Base-by-base conservation (phyloP, 2,329 filamentous ascomycete species). In the Paracamarosporium sp. region DNA sequence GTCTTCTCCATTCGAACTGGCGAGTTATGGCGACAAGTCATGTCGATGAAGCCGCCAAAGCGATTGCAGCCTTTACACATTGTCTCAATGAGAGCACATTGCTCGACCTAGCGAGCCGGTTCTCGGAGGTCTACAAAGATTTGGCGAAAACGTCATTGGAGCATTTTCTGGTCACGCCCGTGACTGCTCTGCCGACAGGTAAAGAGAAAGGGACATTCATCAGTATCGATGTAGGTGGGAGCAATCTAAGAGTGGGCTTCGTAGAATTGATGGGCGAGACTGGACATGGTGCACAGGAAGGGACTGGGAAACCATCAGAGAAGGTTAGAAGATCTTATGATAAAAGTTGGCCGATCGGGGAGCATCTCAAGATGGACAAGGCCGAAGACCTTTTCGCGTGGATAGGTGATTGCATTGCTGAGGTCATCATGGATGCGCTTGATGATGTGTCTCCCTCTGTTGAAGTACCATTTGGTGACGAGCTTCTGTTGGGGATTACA, bases 371-470 rank as follows among this genome's bases (percentile, higher is more conserved):
- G 70, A 86, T 85, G 73, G 87, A 92, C 64, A 88, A 93, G 61
- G 86, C 89, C 1, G 87, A 92, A 55, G 87, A 88, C 56, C 79
- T 94, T 2, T 95, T 95, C 73, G 78, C 83, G n/a, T 95, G 91
- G 91, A 91, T 95, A 63, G 91, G 91, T 25, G 81, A 85, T 65
- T 90, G 89, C 68, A 91, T 95, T 65, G 89, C 89, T 13, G 82
- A 89, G 59, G 90, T 93, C 3, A 87, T 94, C 15, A 79, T 78
- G 30, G 83, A 88, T 59, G 87, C 84, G 7, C 81, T 82, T 59
- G 67, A 79, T 4, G 67, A 73, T 33, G 41, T 69, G 77, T 54
- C 57, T 20, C 53, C 50, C 15, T 58, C 58, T 40, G 35, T 56
- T 1, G 36, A 75, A 61, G 45, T 74, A 79, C 57, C 64, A 4